phyloP scores from a whole-genome alignment of 495 filamentous ascomycete species.

The Achaetomiella virescens region DNA sequence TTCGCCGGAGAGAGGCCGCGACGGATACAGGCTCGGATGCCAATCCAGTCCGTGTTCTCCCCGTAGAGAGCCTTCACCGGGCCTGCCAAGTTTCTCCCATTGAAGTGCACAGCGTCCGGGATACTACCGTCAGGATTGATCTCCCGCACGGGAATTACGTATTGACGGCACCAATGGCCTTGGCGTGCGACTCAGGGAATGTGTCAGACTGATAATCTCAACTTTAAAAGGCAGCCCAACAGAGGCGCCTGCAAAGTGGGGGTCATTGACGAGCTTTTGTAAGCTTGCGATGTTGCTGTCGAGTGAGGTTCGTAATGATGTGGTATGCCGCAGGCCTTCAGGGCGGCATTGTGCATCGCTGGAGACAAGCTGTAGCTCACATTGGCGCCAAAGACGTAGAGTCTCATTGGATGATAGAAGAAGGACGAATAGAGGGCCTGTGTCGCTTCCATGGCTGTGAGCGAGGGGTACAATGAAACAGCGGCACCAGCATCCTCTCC shows the following conservation, averaged over 20 bases:
- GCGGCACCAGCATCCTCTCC: constrained; percentile 7
- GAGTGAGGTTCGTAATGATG: constrained; percentile 59
- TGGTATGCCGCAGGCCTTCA: constrained; percentile 57
- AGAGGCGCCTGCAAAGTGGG: constrained; percentile 62
- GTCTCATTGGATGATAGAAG: constrained; percentile 54
- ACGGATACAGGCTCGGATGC: constrained; percentile 55
- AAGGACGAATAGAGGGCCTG: constrained; percentile 47
- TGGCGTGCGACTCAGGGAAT: constrained; percentile 63
- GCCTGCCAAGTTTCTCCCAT: constrained; percentile 54
- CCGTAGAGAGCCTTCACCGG: constrained; percentile 63
- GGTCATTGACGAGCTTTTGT: constrained; percentile 54
- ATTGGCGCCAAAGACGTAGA: constrained; percentile 64
- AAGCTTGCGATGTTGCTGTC: constrained; percentile 52
- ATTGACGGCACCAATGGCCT: constrained; percentile 69
- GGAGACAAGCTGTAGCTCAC: constrained; percentile 67
- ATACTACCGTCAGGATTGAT: constrained; percentile 51
- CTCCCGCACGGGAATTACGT: constrained; percentile 66
- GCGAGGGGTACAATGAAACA: constrained; percentile 25
- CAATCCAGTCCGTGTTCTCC: constrained; percentile 76
- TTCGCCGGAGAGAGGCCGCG: constrained; percentile 68
- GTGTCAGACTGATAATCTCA: constrained; percentile 56
- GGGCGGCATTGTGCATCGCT: constrained; percentile 69
- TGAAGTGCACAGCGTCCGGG: constrained; percentile 50
- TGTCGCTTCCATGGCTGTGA: constrained; percentile 57
- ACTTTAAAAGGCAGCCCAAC: constrained; percentile 70